Evolutionary conservation across 176 grass and related monocot species (phyloP), one percentile per base, ranked within the genome.

Genomic region (Thalia dealbata): DNA sequence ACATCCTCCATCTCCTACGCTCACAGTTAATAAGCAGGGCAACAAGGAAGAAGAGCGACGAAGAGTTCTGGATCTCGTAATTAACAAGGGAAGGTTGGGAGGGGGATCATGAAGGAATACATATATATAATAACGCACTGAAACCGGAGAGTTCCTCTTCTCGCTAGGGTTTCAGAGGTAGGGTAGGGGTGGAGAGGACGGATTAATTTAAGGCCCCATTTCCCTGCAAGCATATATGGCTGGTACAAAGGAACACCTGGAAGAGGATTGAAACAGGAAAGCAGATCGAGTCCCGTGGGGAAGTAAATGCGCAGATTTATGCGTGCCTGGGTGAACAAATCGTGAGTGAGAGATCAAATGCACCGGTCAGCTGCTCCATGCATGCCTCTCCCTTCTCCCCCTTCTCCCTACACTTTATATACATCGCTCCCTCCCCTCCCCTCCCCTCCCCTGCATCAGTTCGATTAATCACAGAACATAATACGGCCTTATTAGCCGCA

Each of bases 181-280:
- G 43, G 7, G 13, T 56, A 25, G 69, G 48, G 35, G n/a, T n/a
- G 50, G 11, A 10, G 45, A 48, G 32, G 32, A 38, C 32, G 32
- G 32, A 38, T 38, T 18, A 45, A 7, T 45, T 69, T 5, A 21
- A 43, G 42, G 30, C 19, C 66, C 42, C 66, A 11, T 25, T 44
- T 44, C 35, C 45, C 27, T 46, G 69, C 59, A 38, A 38, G 32
- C 43, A 44, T 73, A 73, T 66, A 67, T 66, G 64, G 76, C 38
- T 66, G 27, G 62, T 65, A 65, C 62, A 35, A 62, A 42, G 45
- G 45, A 43, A 61, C 79, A 87, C 88, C 86, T 89, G 86, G 76
- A 84, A 83, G 61, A 63, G 83, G 63, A 16, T 56, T 83, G 18
- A 58, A 96, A 83, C 69, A 83, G 88, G 88, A 85, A 91, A 87